Conservation (phyloP, 1,139 yeast species). For the Groenewaldozyma sp. region DNA sequence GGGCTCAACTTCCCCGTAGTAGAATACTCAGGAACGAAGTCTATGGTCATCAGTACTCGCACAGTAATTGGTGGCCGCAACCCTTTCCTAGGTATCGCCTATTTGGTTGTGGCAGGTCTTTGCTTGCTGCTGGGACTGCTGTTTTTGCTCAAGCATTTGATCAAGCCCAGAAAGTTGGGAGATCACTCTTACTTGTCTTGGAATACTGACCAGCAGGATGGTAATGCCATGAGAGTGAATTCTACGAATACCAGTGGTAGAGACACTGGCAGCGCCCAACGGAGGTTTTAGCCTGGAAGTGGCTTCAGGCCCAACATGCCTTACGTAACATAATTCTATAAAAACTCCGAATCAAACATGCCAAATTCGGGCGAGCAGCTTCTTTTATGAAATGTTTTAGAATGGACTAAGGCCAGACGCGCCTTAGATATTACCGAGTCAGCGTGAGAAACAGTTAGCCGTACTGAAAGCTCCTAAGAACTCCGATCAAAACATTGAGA, state of each 20-base stretch:
- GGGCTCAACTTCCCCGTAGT: slow-evolving; percentile 87
- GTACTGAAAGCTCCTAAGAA: too few relatives aligned
- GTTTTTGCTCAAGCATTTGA: slow-evolving; percentile 50
- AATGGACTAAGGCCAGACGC: too few relatives aligned
- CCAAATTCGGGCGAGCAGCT: too few relatives aligned
- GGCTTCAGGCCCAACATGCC: too few relatives aligned
- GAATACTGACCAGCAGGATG: slow-evolving; percentile 38
- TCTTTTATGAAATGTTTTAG: too few relatives aligned
- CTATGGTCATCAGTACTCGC: slow-evolving; percentile 69
- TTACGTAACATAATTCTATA: too few relatives aligned
- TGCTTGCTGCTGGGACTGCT: slow-evolving; percentile 54
- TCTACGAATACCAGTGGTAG: not conserved
- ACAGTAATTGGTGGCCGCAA: slow-evolving; percentile 89
- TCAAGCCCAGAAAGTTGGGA: slow-evolving; percentile 67
- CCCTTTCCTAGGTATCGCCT: slow-evolving; percentile 74
- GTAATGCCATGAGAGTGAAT: not conserved
- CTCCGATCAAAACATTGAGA: too few relatives aligned
- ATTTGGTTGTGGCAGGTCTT: slow-evolving; percentile 92
- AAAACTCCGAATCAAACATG: too few relatives aligned
- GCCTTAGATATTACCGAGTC: too few relatives aligned
- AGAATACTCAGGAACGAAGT: slow-evolving; percentile 74
- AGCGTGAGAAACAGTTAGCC: too few relatives aligned
- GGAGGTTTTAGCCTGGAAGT: slow-evolving; percentile 1
- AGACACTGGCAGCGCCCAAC: slow-evolving; percentile 1
- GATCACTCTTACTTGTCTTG: slow-evolving; percentile 65